phyloP scores from a whole-genome alignment of 768 basidiomycete genomes.

The Naganishia antarctica region DNA sequence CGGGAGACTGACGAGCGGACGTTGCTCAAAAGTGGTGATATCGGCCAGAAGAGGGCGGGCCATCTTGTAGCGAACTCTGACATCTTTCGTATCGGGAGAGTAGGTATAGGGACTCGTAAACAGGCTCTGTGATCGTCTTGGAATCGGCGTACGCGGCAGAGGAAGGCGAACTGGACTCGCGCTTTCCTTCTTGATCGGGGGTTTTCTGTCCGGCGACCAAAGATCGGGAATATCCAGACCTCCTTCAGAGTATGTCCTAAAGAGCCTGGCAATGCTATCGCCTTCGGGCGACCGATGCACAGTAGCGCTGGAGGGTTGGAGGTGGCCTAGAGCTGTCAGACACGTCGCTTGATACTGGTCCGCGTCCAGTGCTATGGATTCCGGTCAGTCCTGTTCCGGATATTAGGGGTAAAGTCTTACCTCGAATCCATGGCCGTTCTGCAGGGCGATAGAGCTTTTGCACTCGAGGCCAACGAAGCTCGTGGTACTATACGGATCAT shows the following conservation, averaged over 20 bases:
- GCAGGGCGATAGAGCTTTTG: slow-evolving; percentile 61
- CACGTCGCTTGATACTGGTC: slow-evolving; percentile 12
- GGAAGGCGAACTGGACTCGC: neutral
- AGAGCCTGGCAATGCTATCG: slow-evolving; percentile 10
- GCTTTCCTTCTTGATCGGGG: neutral
- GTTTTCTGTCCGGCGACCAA: neutral
- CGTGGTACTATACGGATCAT: slow-evolving; percentile 60
- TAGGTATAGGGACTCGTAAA: neutral
- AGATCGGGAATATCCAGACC: slow-evolving; percentile 2
- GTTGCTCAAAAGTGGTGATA: neutral
- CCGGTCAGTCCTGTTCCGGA: neutral
- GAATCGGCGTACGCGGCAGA: neutral
- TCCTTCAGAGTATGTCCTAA: slow-evolving; percentile 12
- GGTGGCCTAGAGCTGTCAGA: slow-evolving; percentile 26
- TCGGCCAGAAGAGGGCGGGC: neutral
- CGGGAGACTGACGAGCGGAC: no score
- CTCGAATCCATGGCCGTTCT: slow-evolving; percentile 65
- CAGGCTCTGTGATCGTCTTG: slow-evolving; percentile 5
- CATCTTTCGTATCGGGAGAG: neutral
- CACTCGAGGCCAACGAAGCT: slow-evolving; percentile 75
- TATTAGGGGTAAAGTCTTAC: slow-evolving; percentile 30
- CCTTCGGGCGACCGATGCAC: neutral
- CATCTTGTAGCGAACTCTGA: neutral
- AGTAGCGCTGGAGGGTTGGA: neutral
- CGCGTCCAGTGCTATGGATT: slow-evolving; percentile 17